phyloP scores from a whole-genome alignment of 371 early-diverging fungal genomes.

The Chytridiales sp. region DNA sequence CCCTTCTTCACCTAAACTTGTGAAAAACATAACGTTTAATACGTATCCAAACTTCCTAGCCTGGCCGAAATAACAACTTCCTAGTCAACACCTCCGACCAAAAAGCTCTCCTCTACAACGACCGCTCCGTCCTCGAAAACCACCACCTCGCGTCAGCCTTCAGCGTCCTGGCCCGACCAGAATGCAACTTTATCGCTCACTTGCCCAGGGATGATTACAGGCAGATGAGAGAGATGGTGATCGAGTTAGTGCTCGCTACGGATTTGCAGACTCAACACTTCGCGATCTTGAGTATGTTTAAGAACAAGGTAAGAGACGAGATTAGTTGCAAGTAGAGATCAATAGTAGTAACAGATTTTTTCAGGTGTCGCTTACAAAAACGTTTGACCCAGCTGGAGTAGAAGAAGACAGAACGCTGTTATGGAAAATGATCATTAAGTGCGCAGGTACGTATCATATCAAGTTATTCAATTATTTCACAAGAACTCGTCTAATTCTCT shows the following conservation, averaged over 20 bases:
- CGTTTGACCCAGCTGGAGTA: slow-evolving; percentile 38
- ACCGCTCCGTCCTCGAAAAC: slow-evolving; percentile 57
- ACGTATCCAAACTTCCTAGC: too few relatives aligned
- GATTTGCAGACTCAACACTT: slow-evolving; percentile 52
- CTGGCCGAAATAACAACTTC: slow-evolving; percentile 50
- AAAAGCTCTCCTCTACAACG: slow-evolving; percentile 56
- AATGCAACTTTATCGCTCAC: slow-evolving; percentile 49
- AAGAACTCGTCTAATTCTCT: neutral
- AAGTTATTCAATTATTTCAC: neutral
- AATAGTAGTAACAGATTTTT: too few relatives aligned
- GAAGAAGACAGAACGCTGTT: slow-evolving; percentile 48
- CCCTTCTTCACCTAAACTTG: too few relatives aligned
- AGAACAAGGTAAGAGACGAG: slow-evolving; percentile 45
- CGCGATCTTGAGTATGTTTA: slow-evolving; percentile 46
- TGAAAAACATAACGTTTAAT: too few relatives aligned
- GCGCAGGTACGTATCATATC: slow-evolving; percentile 13
- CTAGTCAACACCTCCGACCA: slow-evolving; percentile 40
- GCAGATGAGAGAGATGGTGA: slow-evolving; percentile 41
- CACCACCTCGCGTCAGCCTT: slow-evolving; percentile 53
- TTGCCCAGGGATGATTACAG: slow-evolving; percentile 37
- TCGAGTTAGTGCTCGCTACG: slow-evolving; percentile 58
- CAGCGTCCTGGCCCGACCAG: slow-evolving; percentile 33
- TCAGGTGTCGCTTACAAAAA: slow-evolving; percentile 23
- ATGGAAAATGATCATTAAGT: slow-evolving; percentile 52
- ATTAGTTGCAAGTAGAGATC: too few relatives aligned